Percentiles rank a stretch among this genome's conserved stretches.
These are phyloP conservation scores for Tilletia caries DNA, from an alignment of 1,284 basidiomycete genomes.

Conservation along the genomic window DNA sequence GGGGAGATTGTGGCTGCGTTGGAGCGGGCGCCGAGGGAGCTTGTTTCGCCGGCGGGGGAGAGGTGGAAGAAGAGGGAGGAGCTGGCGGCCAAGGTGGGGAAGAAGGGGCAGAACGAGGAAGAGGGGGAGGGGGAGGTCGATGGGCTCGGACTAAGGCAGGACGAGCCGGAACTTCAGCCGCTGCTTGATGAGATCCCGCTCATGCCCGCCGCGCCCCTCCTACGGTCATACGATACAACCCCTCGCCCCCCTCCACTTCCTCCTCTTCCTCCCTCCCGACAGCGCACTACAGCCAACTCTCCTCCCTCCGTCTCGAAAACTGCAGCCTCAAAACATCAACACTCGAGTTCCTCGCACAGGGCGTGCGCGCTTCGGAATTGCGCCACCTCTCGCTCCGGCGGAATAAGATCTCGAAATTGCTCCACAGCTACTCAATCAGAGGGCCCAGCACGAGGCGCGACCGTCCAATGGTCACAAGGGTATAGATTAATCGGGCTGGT, in stretches of 20 bases:
- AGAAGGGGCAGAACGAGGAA: not conserved
- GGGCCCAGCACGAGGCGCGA: too few relatives aligned
- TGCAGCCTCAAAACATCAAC: conserved; percentile 38
- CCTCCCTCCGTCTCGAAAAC: conserved; percentile 44
- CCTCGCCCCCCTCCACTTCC: not conserved
- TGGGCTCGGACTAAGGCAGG: not conserved
- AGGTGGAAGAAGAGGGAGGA: conserved; percentile 15
- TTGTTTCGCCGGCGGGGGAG: not conserved
- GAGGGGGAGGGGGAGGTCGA: not conserved
- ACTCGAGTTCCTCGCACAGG: conserved; percentile 39
- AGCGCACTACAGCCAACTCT: conserved; percentile 28
- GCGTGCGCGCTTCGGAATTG: conserved; percentile 42
- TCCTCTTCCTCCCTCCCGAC: conserved; percentile 21
- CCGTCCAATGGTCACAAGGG: too few relatives aligned
- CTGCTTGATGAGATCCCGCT: conserved; percentile 38
- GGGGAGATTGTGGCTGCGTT: conserved; percentile 73
- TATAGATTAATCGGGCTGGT: too few relatives aligned
- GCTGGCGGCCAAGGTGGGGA: too few relatives aligned
- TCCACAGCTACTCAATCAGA: too few relatives aligned
- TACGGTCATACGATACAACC: conserved; percentile 23
- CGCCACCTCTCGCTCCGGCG: conserved; percentile 47
- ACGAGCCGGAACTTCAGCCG: conserved; percentile 24
- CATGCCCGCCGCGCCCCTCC: conserved; percentile 39
- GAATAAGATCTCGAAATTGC: conserved; percentile 38
- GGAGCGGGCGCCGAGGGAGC: not conserved